Percentiles rank a stretch among this genome's conserved stretches.
These are phyloP conservation scores for Mortierella polycephala DNA, from an alignment of 371 early-diverging fungal species.

Conservation along the genomic window DNA sequence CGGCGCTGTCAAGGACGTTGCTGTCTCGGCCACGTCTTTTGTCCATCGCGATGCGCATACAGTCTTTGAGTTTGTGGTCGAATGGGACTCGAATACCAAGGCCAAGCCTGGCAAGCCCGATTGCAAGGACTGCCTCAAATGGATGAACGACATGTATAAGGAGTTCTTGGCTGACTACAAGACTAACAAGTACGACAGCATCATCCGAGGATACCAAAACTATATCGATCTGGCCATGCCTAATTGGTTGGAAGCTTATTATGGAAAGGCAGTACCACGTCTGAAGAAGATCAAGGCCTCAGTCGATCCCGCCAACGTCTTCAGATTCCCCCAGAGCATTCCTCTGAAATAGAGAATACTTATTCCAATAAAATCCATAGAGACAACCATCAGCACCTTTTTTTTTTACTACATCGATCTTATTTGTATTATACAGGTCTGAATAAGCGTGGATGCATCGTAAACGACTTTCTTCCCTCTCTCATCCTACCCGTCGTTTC, in stretches of 20 bases:
- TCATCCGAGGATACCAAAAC: slow-evolving; percentile 52
- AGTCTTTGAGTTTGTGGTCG: slow-evolving; percentile 52
- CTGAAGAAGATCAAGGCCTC: slow-evolving; percentile 46
- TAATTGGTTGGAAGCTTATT: slow-evolving; percentile 53
- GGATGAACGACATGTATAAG: slow-evolving; percentile 49
- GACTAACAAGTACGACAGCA: slow-evolving; percentile 11
- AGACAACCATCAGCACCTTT: background rate
- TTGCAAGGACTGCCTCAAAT: slow-evolving; percentile 43
- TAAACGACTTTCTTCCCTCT: too few species aligned
- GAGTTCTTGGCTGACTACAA: slow-evolving; percentile 37
- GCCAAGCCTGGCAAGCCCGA: slow-evolving; percentile 34
- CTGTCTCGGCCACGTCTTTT: slow-evolving; percentile 26
- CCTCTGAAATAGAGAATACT: slow-evolving; percentile 34
- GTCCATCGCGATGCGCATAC: slow-evolving; percentile 46
- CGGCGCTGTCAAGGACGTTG: slow-evolving; percentile 30
- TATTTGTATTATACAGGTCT: too few species aligned
- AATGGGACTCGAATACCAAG: slow-evolving; percentile 37
- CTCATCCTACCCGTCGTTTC: too few species aligned
- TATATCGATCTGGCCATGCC: slow-evolving; percentile 49
- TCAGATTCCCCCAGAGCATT: slow-evolving; percentile 56
- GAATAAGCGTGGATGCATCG: too few species aligned
- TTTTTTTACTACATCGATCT: too few species aligned
- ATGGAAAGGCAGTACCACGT: slow-evolving; percentile 42
- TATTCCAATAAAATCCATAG: slow-evolving; percentile 6
- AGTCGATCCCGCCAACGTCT: slow-evolving; percentile 53